Evolutionary conservation across 345 rosid species (phyloP), one percentile per base, ranked within the genome.

Genomic region (Isatis tinctoria): DNA sequence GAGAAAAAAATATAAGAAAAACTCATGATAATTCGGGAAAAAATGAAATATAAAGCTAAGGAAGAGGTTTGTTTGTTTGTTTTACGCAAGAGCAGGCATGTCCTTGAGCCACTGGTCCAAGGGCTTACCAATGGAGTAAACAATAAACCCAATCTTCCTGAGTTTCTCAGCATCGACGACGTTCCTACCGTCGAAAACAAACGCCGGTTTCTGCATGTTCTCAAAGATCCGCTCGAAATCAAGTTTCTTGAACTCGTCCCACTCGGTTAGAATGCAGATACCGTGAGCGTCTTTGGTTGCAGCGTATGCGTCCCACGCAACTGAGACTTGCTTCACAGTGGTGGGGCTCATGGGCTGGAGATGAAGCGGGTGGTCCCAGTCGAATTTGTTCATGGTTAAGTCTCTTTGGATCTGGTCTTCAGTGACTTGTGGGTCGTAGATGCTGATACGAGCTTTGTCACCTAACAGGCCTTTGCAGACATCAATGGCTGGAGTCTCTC

Each of bases 331-430:
- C 81, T 88, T 88, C 72, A 88, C 90, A 0, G 88, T 80, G 44
- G 93, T 75, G 44, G 93, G 97, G 48, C 95, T 90, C 95, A 86
- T 85, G 13, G 98, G 98, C 82, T 93, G 98, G 69, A 93, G 88
- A 81, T 93, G 98, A 60, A 83, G 79, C 6, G 98, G 98, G 40
- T 93, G 98, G 75, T 93, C 98, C 97, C 93, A 93, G 75, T 88
- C 97, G 63, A 93, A 93, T 66, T 90, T 93, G 47, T 90, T 88
- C 98, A 93, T 88, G 60, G 86, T 82, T 11, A 93, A 89, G 78
- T 93, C 98, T 75, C 96, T 88, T 78, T 87, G 93, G 81, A 93
- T 90, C 82, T 93, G 97, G 43, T 93, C 97, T 77, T 85, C 89
- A 0, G 88, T 83, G 59, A 93, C 98, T 82, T 90, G 98, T 24